A percentile compares a stretch with the other conserved stretches of the same genome.
These are phyloP conservation scores for Rhamnella rubrinervis DNA, from an alignment of 331 rosid species.

Conservation along the genomic window DNA sequence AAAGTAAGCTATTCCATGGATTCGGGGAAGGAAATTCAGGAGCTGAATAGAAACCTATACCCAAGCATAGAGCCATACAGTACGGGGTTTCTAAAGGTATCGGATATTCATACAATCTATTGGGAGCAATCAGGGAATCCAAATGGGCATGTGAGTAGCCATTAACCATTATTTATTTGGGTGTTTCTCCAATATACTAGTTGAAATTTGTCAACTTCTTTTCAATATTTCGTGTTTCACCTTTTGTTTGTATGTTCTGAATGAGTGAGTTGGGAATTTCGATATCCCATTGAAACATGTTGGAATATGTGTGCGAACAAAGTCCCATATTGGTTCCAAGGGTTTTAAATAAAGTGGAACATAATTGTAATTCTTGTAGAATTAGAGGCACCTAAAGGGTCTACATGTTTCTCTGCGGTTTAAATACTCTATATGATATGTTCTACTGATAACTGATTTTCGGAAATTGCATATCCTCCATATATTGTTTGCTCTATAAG, in stretches of 20 bases:
- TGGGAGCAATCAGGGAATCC: constrained; percentile 98
- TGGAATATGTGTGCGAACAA: no score
- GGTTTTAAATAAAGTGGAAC: no score
- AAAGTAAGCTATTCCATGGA: constrained; percentile 49
- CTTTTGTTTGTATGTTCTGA: not conserved
- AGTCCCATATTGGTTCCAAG: no score
- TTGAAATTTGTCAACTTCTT: not conserved
- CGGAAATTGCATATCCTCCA: no score
- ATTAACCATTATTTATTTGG: not conserved
- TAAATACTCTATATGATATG: no score
- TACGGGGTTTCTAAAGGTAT: constrained; percentile 71
- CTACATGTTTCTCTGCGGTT: not conserved
- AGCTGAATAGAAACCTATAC: constrained; percentile 49
- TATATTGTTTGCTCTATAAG: no score
- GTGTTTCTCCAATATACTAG: not conserved
- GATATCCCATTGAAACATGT: not conserved
- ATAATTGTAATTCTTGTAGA: not conserved
- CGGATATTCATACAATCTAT: constrained; percentile 70
- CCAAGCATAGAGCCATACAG: constrained; percentile 62
- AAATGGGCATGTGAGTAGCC: constrained; percentile 68
- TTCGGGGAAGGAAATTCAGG: constrained; percentile 40
- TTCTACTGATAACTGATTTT: no score
- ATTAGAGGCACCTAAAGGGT: not conserved
- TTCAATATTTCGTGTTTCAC: not conserved
- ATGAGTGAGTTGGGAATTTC: not conserved